Evolutionary conservation across 306 rosid species (phyloP).

Genomic region (Cucurbita maxima): DNA sequence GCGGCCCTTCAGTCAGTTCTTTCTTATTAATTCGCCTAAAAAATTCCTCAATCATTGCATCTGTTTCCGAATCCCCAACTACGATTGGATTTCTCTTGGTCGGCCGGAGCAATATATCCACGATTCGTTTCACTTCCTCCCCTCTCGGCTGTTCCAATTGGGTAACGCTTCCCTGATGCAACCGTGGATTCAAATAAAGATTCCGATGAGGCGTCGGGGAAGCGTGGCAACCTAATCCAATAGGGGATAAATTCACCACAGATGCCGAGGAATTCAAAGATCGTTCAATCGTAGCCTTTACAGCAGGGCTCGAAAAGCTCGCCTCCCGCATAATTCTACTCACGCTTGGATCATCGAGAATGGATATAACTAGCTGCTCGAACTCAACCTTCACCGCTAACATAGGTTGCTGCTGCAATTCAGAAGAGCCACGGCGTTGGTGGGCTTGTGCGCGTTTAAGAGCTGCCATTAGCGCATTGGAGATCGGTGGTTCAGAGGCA

Average conservation of each 20-base stretch:
- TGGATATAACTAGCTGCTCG: constrained; percentile 84
- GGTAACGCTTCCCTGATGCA: constrained; percentile 40
- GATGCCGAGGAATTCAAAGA: constrained; percentile 43
- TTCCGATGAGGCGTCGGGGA: constrained; percentile 27
- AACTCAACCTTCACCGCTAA: constrained; percentile 89
- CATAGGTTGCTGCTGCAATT: constrained; percentile 90
- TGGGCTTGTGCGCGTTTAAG: constrained; percentile 91
- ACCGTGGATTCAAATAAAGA: constrained; percentile 62
- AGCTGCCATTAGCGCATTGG: constrained; percentile 93
- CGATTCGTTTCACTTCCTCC: constrained; percentile 46
- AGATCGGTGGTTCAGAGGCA: constrained; percentile 66
- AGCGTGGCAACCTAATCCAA: constrained; percentile 26
- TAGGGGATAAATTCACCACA: constrained; percentile 29
- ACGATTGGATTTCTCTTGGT: constrained; percentile 77
- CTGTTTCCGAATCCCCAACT: constrained; percentile 87
- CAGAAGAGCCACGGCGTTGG: constrained; percentile 92
- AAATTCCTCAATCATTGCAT: constrained; percentile 49
- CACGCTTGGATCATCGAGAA: constrained; percentile 91
- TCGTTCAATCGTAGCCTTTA: constrained; percentile 68
- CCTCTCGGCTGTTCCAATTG: constrained; percentile 37
- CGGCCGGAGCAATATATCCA: constrained; percentile 42
- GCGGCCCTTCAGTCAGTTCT: constrained; percentile 24
- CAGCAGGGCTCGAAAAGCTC: constrained; percentile 83
- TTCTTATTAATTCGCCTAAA: constrained; percentile 46
- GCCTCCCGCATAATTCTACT: constrained; percentile 96